Conservation (phyloP, 164 flowering plant species). For the Nelumbo lutea region DNA sequence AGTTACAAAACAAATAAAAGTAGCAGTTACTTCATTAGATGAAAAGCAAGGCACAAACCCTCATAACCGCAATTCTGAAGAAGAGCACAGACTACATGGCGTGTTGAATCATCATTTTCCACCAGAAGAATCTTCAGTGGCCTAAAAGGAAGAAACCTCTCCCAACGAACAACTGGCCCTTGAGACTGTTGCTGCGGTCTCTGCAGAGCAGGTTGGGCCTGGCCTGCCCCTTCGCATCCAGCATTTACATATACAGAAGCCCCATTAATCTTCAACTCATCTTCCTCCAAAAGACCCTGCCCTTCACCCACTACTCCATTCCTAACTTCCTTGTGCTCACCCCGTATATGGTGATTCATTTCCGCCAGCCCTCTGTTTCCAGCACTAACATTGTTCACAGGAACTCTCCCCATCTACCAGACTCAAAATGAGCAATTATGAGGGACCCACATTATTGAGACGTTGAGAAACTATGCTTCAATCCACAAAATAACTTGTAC, state of each 20-base stretch:
- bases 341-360: conserved; percentile 18
- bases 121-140: conserved; percentile 54
- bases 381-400: conserved; percentile 28
- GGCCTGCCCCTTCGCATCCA: conserved; percentile 12
- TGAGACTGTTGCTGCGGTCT: conserved; percentile 40
- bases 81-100: conserved; percentile 57
- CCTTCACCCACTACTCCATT: conserved; percentile 41
- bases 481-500: conserved; percentile 27
- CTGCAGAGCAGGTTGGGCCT: conserved; percentile 21
- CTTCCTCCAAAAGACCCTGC: conserved; percentile 38
- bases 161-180: conserved; percentile 52
- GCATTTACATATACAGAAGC: conserved; percentile 19
- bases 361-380: conserved; percentile 31
- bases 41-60: conserved; percentile 28
- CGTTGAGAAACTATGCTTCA: conserved; percentile 20
- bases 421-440: conserved; percentile 34
- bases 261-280: conserved; percentile 35
- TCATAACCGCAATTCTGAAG: conserved; percentile 65
- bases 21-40: neutral
- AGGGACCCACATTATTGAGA: conserved; percentile 22
- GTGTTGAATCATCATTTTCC: conserved; percentile 64
- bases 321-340: conserved; percentile 36
- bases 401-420: conserved; percentile 51
- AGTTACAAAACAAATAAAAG: neutral
- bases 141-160: conserved; percentile 53